Evolutionary conservation across 768 basidiomycete species (phyloP), one percentile per base, ranked within the genome.

Genomic region (Boletus insuetus): DNA sequence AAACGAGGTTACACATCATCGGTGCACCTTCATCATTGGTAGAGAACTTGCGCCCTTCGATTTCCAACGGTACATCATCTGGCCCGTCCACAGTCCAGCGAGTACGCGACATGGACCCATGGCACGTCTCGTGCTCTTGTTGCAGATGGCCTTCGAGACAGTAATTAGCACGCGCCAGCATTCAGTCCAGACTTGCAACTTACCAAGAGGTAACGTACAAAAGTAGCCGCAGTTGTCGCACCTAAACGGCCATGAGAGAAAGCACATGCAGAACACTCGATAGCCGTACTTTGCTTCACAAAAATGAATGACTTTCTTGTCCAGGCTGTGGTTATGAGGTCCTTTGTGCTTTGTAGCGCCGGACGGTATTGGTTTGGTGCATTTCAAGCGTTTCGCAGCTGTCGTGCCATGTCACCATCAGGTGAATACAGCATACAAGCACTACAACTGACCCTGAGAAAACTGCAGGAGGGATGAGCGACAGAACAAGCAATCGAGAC

Each of bases 61-160:
- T 68, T 58, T 86, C 85, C 0, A 84, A 52, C 2, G 70, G 65
- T 2, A 72, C 74, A 16, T 75, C 81, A 9, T 82, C 79, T 2
- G 77, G 75, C 1, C 79, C 80, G 49, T 84, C 82, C 4, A 85
- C 62, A 1, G 78, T 72, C 85, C 85, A 86, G 40, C 74, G 73
- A 0, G 81, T 79, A 52, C 70, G 74, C 0, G 82, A 79, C 83
- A 85, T 85, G 2, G 82, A 84, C 6, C 84, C 85, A 53, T 86
- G 84, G 16, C 74, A 74, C 0, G 84, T 86, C 42, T 84, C 83
- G 39, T 86, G 84, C 43, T 83, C 81, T 57, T 78, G 74, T 54
- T 86, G 83, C 1, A 80, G 53, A 52, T 86, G 85, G 0, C 80
- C 84, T 86, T 41, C 24, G 7, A 46, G 11, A 2, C 6, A 17